A percentile compares a stretch with the other conserved stretches of the same genome.
Conservation (phyloP, 208 protist species). For the Crithidia mellificae region DNA sequence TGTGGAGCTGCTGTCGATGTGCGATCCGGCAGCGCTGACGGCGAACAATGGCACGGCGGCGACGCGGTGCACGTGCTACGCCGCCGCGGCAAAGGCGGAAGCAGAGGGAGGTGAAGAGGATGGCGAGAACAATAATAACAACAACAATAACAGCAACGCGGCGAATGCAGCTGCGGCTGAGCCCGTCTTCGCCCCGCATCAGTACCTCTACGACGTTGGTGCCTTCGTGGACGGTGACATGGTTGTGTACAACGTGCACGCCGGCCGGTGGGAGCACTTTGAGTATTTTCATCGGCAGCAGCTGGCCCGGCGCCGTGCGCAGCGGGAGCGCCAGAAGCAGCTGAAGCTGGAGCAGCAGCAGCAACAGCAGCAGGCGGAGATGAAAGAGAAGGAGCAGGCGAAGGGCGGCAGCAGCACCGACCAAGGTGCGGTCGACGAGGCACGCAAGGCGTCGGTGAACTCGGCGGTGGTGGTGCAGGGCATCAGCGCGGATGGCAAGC, state of each 20-base stretch:
- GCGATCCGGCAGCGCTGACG: conserved; percentile 7
- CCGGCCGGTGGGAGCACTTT: conserved; percentile 46
- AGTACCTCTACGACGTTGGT: conserved; percentile 40
- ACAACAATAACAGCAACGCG: too few relatives aligned
- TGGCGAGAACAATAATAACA: too few relatives aligned
- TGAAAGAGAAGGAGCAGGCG: too few relatives aligned
- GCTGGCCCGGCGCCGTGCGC: conserved; percentile 19
- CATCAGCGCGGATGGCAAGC: not conserved
- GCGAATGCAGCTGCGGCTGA: not conserved
- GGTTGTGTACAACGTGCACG: conserved; percentile 46
- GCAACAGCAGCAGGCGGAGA: not conserved
- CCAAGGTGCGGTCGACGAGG: not conserved
- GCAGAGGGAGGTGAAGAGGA: too few relatives aligned
- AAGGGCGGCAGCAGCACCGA: too few relatives aligned
- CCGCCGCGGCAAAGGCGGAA: not conserved
- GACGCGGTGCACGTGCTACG: conserved; percentile 7
- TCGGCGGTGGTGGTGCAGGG: not conserved
- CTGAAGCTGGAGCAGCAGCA: not conserved
- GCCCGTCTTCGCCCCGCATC: conserved; percentile 25
- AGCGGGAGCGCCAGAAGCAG: conserved; percentile 17
- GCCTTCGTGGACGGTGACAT: conserved; percentile 62
- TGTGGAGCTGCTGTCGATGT: conserved; percentile 8
- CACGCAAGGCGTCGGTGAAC: not conserved
- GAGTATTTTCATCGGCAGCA: conserved; percentile 36
- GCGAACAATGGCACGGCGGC: not conserved